A percentile compares a stretch with the other conserved stretches of the same genome.
Conservation (phyloP, 106 monocot species). For the Apostasia ramifera region DNA sequence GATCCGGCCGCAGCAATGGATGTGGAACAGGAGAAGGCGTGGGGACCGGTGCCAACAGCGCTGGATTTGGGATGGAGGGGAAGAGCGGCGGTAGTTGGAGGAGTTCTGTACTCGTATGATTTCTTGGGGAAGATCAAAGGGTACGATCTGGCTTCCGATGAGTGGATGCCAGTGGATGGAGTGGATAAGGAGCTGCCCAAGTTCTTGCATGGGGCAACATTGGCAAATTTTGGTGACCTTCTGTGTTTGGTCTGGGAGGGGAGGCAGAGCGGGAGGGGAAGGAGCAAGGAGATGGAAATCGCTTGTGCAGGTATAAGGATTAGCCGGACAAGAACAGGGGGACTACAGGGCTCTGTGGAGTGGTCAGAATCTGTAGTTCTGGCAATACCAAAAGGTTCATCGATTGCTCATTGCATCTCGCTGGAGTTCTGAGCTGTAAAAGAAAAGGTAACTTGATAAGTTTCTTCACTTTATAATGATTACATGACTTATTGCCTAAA, state of each 20-base stretch:
- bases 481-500: no score
- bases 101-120: conserved; percentile 67
- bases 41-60: conserved; percentile 39
- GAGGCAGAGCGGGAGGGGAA: conserved; percentile 7
- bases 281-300: conserved; percentile 21
- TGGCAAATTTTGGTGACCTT: conserved; percentile 43
- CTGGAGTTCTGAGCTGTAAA: conserved; percentile 28
- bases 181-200: conserved; percentile 45
- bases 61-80: conserved; percentile 80
- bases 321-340: conserved; percentile 7
- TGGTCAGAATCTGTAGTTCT: conserved; percentile 29
- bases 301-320: conserved; percentile 51
- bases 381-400: conserved; percentile 24
- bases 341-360: conserved; percentile 30
- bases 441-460: not conserved
- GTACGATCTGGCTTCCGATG: conserved; percentile 33
- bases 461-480: no score
- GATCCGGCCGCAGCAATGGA: conserved; percentile 22
- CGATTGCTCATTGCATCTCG: conserved; percentile 51
- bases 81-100: conserved; percentile 54
- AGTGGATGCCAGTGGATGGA: conserved; percentile 60
- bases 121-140: conserved; percentile 69
- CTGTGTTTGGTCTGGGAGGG: conserved; percentile 72
- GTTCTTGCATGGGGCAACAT: conserved; percentile 56
- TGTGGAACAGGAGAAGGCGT: conserved; percentile 9